Conservation (phyloP, 2,329 filamentous ascomycete genomes). For the Cryphonectria parasitica region DNA sequence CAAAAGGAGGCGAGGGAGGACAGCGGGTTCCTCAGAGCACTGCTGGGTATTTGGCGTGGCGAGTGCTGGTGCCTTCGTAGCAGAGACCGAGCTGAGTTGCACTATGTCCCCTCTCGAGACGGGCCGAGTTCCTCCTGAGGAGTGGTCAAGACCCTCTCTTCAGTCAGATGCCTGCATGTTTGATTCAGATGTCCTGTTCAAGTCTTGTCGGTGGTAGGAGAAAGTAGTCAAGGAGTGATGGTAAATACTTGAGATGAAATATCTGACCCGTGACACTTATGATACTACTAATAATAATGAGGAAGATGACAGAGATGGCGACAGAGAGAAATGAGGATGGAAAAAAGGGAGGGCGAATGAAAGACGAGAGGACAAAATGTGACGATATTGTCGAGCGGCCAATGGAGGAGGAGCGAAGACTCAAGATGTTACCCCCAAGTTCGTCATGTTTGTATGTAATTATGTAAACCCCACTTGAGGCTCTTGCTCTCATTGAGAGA, state of each 20-base stretch:
- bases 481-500: not conserved
- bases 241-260: too few species aligned
- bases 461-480: conserved; percentile 2
- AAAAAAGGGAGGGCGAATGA: not conserved
- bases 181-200: not conserved
- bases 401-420: not conserved
- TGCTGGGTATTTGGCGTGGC: too few species aligned
- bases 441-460: conserved; percentile 3
- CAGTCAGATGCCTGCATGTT: not conserved
- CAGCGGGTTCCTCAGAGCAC: not conserved
- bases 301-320: not conserved
- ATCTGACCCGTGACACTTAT: not conserved
- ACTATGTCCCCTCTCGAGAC: not conserved
- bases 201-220: not conserved
- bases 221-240: not conserved
- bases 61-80: not conserved
- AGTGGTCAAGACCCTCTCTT: not conserved
- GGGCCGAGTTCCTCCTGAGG: not conserved
- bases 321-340: not conserved
- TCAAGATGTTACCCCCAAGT: conserved; percentile 1
- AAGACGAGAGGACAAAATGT: not conserved
- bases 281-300: not conserved
- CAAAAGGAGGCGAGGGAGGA: not conserved
- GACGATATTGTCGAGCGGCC: not conserved
- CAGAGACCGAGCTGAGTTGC: not conserved